These are phyloP conservation scores for Acacia confusa DNA, from an alignment of 306 rosid species.

Conservation along the genomic window DNA sequence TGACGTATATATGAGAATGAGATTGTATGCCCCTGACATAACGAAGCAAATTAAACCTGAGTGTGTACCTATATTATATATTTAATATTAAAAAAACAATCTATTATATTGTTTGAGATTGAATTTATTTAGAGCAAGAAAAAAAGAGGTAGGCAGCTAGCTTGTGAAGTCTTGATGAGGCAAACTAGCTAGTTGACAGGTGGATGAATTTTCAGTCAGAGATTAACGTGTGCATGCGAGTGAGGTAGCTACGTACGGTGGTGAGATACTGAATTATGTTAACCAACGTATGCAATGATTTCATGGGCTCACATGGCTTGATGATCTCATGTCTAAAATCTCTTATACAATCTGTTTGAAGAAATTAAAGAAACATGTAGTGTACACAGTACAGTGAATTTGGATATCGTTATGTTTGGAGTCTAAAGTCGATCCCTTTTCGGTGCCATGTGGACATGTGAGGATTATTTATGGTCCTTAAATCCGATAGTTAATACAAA, in stretches of 20 bases:
- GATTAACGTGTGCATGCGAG: conserved; percentile 2
- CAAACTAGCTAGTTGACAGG: neutral
- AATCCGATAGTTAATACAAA: no score
- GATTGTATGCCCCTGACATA: no score
- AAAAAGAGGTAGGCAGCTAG: no score
- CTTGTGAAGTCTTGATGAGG: no score
- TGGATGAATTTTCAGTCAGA: neutral
- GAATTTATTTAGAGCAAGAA: neutral
- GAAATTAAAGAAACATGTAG: neutral
- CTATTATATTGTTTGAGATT: no score
- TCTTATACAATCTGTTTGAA: neutral
- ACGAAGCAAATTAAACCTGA: neutral
- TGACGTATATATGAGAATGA: neutral
- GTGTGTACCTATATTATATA: neutral
- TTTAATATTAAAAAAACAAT: no score
- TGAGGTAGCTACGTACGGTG: neutral
- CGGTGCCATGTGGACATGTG: neutral
- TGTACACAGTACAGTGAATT: neutral
- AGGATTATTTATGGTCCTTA: no score
- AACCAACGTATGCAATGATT: neutral
- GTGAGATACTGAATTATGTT: no score
- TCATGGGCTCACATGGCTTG: neutral
- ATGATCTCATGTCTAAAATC: neutral
- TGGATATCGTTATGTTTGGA: neutral
- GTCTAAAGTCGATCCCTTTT: neutral